These are phyloP conservation scores for Cladosporium austrohemisphaericum DNA, from an alignment of 2,329 filamentous ascomycete genomes.

Conservation along the genomic window DNA sequence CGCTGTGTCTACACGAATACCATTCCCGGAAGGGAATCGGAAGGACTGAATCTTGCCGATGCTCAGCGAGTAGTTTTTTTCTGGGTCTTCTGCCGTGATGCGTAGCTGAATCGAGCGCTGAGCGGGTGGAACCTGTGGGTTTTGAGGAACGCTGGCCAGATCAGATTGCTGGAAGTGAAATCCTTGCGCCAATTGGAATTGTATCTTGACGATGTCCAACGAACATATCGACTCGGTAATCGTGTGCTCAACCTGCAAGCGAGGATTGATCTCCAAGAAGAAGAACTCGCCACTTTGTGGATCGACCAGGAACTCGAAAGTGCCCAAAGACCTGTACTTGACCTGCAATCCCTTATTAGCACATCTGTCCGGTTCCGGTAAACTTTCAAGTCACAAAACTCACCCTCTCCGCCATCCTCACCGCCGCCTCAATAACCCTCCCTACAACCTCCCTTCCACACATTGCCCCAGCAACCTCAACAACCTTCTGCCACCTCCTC, in stretches of 20 bases:
- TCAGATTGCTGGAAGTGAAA: slow-evolving; percentile 2
- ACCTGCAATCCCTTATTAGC: slow-evolving; percentile 34
- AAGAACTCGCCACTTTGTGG: slow-evolving; percentile 48
- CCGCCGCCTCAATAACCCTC: slow-evolving; percentile 51
- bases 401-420: slow-evolving; percentile 50
- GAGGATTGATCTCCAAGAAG: slow-evolving; percentile 60
- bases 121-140: slow-evolving; percentile 37
- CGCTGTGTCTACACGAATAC: slow-evolving; percentile 56
- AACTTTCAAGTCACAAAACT: slow-evolving; percentile 12
- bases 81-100: slow-evolving; percentile 55
- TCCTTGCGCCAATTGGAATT: slow-evolving; percentile 54
- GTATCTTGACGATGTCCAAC: slow-evolving; percentile 53
- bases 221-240: slow-evolving; percentile 55
- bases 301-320: slow-evolving; percentile 62
- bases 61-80: slow-evolving; percentile 53
- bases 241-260: slow-evolving; percentile 61
- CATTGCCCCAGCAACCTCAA: slow-evolving; percentile 57
- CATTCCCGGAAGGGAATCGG: slow-evolving; percentile 54
- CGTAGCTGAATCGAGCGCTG: slow-evolving; percentile 54
- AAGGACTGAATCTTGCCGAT: slow-evolving; percentile 58
- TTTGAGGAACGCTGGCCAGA: slow-evolving; percentile 33
- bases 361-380: too few species aligned
- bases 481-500: slow-evolving; percentile 58
- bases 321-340: slow-evolving; percentile 57
- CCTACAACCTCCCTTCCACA: slow-evolving; percentile 44